These are phyloP conservation scores for Grifola frondosa DNA, from an alignment of 1,284 basidiomycete species.

Conservation along the genomic window DNA sequence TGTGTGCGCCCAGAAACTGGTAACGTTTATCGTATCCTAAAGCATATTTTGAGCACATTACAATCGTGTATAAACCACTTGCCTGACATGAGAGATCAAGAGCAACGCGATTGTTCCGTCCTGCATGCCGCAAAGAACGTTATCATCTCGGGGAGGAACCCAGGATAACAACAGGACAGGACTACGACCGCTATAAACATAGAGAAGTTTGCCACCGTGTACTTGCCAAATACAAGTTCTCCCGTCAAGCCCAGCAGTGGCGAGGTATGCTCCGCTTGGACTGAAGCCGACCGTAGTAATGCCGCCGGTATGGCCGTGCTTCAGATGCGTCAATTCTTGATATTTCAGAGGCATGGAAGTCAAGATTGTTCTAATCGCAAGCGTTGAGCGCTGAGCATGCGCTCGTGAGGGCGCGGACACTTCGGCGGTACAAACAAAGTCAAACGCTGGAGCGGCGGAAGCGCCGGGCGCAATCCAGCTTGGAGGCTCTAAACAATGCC, in stretches of 20 bases:
- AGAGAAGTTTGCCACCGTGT: neutral
- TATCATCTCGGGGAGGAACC: neutral
- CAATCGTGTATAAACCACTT: too few relatives aligned
- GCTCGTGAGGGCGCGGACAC: too few relatives aligned
- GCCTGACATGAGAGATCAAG: neutral
- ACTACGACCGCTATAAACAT: neutral
- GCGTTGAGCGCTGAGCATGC: too few relatives aligned
- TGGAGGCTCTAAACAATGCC: too few relatives aligned
- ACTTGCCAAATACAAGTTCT: conserved; percentile 6
- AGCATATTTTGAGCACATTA: neutral
- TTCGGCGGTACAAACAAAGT: too few relatives aligned
- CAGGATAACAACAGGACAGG: conserved; percentile 2
- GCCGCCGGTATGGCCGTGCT: conserved; percentile 1
- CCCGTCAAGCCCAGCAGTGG: conserved; percentile 5
- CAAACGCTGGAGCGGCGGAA: too few relatives aligned
- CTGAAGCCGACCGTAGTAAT: conserved; percentile 6
- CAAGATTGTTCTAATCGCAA: too few relatives aligned
- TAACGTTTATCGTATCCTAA: neutral
- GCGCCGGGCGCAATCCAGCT: too few relatives aligned
- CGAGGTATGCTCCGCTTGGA: conserved; percentile 1
- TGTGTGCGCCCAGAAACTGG: conserved; percentile 7
- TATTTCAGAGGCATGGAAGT: too few relatives aligned
- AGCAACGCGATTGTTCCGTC: conserved; percentile 1
- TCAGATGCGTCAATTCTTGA: too few relatives aligned
- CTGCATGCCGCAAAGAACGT: conserved; percentile 1